phyloP scores from a whole-genome alignment of 306 rosid genomes.

The Malus domestica region ASM211411v1 NC_041805.1:4886501-4887000 shows the following conservation, averaged over 20 bases:
- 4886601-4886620: slow-evolving; percentile 15
- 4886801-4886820: too few relatives aligned
- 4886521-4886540: slow-evolving; percentile 70
- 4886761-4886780: too few relatives aligned
- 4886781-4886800: too few relatives aligned
- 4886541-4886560: slow-evolving; percentile 35
- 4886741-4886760: not conserved
- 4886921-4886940: too few relatives aligned
- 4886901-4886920: too few relatives aligned
- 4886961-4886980: too few relatives aligned
- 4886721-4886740: not conserved
- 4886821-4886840: too few relatives aligned
- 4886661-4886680: slow-evolving; percentile 1
- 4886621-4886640: not conserved
- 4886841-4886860: too few relatives aligned
- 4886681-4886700: not conserved
- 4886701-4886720: not conserved
- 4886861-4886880: too few relatives aligned
- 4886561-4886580: not conserved
- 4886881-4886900: too few relatives aligned
- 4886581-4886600: slow-evolving; percentile 1
- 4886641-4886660: not conserved
- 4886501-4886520: slow-evolving; percentile 58
- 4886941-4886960: too few relatives aligned
- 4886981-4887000: too few relatives aligned